A percentile compares a stretch with the other conserved stretches of the same genome.
Evolutionary conservation across 2,329 filamentous ascomycete species (phyloP).

Genomic region (Corniculantispora saksenae): DNA sequence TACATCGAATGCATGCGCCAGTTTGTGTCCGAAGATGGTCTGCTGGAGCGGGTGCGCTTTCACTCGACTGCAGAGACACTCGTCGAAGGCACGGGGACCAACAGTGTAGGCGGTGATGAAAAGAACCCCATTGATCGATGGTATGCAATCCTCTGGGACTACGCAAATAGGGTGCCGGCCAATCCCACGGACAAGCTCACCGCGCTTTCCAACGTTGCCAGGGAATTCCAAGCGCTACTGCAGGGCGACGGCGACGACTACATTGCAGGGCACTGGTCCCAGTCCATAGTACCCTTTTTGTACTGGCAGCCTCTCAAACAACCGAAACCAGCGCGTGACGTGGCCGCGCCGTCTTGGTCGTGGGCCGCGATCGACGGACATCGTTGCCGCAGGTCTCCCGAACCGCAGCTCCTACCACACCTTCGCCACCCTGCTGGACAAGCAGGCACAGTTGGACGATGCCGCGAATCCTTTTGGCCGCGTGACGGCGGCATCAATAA

Average conservation of each 20-base stretch:
- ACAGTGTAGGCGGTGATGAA: not conserved
- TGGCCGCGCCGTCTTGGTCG: constrained; percentile 5
- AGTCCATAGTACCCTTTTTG: not conserved
- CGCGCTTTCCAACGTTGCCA: constrained; percentile 1
- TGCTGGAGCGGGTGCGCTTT: not conserved
- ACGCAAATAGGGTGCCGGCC: not conserved
- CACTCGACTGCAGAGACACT: not conserved
- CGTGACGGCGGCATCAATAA: not conserved
- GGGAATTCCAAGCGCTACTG: not conserved
- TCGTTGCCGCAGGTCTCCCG: not conserved
- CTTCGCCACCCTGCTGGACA: not conserved
- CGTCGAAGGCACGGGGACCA: not conserved
- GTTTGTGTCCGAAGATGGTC: constrained; percentile 13
- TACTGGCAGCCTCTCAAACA: not conserved
- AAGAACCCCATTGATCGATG: not conserved
- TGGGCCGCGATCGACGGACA: not conserved
- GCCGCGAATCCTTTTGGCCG: not conserved
- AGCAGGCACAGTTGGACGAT: not conserved
- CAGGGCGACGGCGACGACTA: not conserved
- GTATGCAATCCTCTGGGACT: constrained; percentile 4
- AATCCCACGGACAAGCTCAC: constrained; percentile 1
- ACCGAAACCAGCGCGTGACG: not conserved
- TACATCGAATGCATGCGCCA: constrained; percentile 3
- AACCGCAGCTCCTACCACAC: not conserved
- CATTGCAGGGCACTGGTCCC: constrained; percentile 6